phyloP scores from a whole-genome alignment of 2,329 filamentous ascomycete genomes.

The Exophiala xenobiotica region DNA sequence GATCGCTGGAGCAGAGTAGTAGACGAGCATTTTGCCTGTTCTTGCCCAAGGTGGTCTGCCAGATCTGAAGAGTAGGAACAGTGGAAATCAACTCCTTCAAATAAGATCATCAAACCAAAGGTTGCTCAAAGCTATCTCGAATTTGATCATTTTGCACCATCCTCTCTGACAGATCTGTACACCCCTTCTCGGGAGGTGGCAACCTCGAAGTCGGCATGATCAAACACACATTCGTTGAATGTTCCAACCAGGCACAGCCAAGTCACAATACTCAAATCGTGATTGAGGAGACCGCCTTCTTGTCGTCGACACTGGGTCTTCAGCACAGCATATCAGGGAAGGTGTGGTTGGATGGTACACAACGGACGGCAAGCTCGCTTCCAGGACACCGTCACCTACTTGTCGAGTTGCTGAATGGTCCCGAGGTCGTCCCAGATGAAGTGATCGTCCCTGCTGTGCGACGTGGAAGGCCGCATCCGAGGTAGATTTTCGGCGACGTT shows the following conservation, averaged over 20 bases:
- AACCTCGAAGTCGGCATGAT: neutral
- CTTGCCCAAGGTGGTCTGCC: neutral
- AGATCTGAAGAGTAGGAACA: neutral
- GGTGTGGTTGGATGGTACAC: neutral
- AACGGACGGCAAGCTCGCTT: neutral
- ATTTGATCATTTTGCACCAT: conserved; percentile 1
- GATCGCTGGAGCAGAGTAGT: conserved; percentile 2
- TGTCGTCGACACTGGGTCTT: neutral
- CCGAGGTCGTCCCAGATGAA: neutral
- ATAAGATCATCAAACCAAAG: neutral
- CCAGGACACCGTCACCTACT: conserved; percentile 1
- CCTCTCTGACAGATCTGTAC: conserved; percentile 14
- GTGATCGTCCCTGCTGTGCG: neutral
- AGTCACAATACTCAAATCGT: conserved; percentile 13
- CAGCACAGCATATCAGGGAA: neutral
- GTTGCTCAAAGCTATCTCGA: conserved; percentile 14
- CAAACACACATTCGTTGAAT: conserved; percentile 2
- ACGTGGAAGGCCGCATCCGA: neutral
- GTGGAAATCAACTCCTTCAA: neutral
- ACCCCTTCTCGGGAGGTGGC: neutral
- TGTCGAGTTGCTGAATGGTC: neutral
- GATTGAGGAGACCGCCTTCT: conserved; percentile 4
- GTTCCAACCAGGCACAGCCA: conserved; percentile 7
- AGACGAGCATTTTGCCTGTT: conserved; percentile 7
- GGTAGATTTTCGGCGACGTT: neutral